These are phyloP conservation scores for Symmetrospora coprosmae DNA, from an alignment of 768 basidiomycete genomes.

Conservation along the genomic window DNA sequence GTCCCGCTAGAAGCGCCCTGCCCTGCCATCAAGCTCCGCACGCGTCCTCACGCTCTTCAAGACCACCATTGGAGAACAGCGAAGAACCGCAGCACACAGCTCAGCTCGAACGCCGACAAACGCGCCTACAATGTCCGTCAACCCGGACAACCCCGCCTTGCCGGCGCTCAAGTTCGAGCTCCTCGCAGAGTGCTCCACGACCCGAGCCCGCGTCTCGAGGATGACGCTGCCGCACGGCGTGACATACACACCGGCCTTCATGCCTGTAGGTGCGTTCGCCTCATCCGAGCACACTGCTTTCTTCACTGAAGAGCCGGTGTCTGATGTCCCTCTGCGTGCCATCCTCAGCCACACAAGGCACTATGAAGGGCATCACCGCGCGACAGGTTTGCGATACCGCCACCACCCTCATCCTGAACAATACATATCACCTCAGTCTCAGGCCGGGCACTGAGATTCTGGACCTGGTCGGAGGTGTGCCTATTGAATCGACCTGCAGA, in stretches of 20 bases:
- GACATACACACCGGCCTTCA: slow-evolving; percentile 34
- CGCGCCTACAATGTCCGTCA: too few relatives aligned
- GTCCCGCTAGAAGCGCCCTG: too few relatives aligned
- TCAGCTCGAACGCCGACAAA: too few relatives aligned
- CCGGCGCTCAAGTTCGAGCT: slow-evolving; percentile 58
- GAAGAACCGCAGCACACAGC: too few relatives aligned
- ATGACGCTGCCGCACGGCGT: slow-evolving; percentile 62
- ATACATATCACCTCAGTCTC: slow-evolving; percentile 79
- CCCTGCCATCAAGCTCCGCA: too few relatives aligned
- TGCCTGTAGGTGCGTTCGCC: slow-evolving; percentile 16
- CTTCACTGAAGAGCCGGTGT: not conserved
- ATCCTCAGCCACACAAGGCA: slow-evolving; percentile 50
- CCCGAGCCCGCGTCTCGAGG: slow-evolving; percentile 65
- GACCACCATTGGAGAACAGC: too few relatives aligned
- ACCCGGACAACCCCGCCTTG: too few relatives aligned
- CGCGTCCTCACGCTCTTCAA: too few relatives aligned
- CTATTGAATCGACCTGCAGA: too few relatives aligned
- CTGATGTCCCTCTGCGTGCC: not conserved
- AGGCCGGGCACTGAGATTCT: slow-evolving; percentile 64
- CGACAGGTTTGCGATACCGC: slow-evolving; percentile 37
- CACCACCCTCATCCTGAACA: slow-evolving; percentile 70
- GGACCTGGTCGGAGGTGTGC: slow-evolving; percentile 55
- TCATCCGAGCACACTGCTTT: slow-evolving; percentile 42
- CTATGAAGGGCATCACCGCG: slow-evolving; percentile 77
- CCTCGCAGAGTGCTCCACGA: slow-evolving; percentile 64